Conservation (phyloP, 2,329 filamentous ascomycete species). For the Hypoxylon sp. region DNA sequence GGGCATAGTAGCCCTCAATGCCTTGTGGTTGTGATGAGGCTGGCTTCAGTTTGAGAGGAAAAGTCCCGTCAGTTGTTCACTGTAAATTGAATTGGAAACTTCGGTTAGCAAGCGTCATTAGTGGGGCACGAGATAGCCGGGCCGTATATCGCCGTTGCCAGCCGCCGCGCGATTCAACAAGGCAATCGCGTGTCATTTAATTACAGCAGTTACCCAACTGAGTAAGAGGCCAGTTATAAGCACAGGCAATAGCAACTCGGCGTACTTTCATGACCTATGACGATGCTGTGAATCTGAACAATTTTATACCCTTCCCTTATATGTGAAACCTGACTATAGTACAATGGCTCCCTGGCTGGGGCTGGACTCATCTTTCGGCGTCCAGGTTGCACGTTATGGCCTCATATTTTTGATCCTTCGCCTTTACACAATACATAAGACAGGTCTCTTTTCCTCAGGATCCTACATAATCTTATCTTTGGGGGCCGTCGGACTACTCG, state of each 20-base stretch:
- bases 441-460: background rate
- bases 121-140: conserved; percentile 1
- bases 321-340: no score
- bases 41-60: conserved; percentile 13
- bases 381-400: conserved; percentile 31
- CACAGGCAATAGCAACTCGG: background rate
- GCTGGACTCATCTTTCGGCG: conserved; percentile 32
- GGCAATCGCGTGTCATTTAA: conserved; percentile 16
- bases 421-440: conserved; percentile 22
- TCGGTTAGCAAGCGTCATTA: conserved; percentile 7
- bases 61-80: conserved; percentile 4
- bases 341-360: conserved; percentile 17
- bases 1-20: conserved; percentile 52
- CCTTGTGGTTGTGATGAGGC: conserved; percentile 35
- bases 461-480: conserved; percentile 21
- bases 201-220: background rate
- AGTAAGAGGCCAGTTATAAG: background rate
- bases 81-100: conserved; percentile 25
- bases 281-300: background rate
- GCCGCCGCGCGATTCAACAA: conserved; percentile 1
- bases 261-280: background rate
- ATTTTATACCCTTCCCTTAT: background rate
- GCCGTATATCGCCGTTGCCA: conserved; percentile 1
- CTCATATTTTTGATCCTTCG: conserved; percentile 32
- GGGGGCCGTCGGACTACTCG: conserved; percentile 38